phyloP scores from a whole-genome alignment of 768 basidiomycete species.

The Leccinum broughii region DNA sequence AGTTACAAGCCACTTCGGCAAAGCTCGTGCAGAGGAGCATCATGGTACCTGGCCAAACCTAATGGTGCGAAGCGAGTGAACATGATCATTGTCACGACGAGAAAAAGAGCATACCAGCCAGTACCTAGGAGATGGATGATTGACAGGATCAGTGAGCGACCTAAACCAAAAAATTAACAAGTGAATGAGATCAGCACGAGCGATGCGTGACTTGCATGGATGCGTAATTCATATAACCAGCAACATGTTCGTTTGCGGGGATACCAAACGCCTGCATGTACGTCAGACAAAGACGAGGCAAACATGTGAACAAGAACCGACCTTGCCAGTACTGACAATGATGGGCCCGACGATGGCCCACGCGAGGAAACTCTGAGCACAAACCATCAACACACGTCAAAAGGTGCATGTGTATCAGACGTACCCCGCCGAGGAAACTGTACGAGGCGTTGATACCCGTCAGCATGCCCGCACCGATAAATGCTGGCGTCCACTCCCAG shows the following conservation, averaged over 20 bases:
- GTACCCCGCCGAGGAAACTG: constrained; percentile 49
- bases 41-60: constrained; percentile 31
- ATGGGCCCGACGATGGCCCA: constrained; percentile 64
- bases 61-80: neutral
- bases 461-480: constrained; percentile 62
- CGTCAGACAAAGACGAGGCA: no score
- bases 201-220: constrained; percentile 13
- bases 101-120: constrained; percentile 40
- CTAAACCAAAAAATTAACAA: constrained; percentile 6
- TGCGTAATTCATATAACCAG: constrained; percentile 28
- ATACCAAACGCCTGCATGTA: neutral
- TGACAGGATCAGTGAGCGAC: constrained; percentile 47
- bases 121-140: constrained; percentile 53
- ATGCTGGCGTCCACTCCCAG: constrained; percentile 47
- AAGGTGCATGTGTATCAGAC: constrained; percentile 11
- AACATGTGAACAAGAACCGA: neutral
- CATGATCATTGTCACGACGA: neutral
- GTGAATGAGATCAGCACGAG: neutral
- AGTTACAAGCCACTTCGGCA: constrained; percentile 27
- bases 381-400: neutral
- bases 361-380: constrained; percentile 48
- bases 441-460: constrained; percentile 56
- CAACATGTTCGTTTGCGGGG: neutral
- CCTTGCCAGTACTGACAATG: constrained; percentile 36
- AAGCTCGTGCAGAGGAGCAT: constrained; percentile 56